Conservation (phyloP, 805 yeast genomes). For the Yamadazyma takamatsuzukensis region DNA sequence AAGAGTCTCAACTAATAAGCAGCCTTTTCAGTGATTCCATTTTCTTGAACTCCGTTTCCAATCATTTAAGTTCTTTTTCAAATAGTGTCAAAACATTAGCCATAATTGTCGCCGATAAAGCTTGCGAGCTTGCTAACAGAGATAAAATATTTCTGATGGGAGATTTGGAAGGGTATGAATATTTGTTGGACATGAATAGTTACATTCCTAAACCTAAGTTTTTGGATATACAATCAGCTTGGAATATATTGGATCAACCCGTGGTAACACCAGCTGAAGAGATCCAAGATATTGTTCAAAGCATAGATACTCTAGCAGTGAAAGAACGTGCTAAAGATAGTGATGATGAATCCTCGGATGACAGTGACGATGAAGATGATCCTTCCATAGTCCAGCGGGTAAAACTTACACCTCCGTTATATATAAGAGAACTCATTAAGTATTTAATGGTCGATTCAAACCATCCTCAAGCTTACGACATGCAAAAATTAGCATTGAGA, state of each 20-base stretch:
- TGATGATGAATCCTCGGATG: constrained; percentile 16
- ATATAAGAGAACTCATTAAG: constrained; percentile 65
- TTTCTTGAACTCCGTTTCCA: constrained; percentile 52
- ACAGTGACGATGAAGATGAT: constrained; percentile 50
- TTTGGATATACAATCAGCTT: constrained; percentile 1
- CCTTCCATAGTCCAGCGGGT: constrained; percentile 37
- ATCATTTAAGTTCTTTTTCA: constrained; percentile 50
- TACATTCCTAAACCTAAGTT: not conserved
- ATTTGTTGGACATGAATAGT: constrained; percentile 1
- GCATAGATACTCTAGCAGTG: not conserved
- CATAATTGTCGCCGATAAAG: constrained; percentile 52
- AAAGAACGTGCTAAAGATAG: constrained; percentile 9
- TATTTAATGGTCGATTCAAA: constrained; percentile 49
- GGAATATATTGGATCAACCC: constrained; percentile 6
- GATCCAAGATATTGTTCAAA: not conserved
- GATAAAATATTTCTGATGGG: constrained; percentile 26
- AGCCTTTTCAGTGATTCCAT: constrained; percentile 7
- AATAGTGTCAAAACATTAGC: constrained; percentile 48
- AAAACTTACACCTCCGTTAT: constrained; percentile 51
- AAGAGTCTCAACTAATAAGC: not conserved
- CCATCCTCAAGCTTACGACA: constrained; percentile 46
- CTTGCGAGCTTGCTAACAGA: constrained; percentile 30
- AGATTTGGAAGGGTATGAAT: constrained; percentile 7
- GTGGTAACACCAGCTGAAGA: too few species aligned
- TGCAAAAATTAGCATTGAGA: constrained; percentile 46